Base-by-base conservation (phyloP, 169 alveolate species). In the Eimeria acervulina region DNA sequence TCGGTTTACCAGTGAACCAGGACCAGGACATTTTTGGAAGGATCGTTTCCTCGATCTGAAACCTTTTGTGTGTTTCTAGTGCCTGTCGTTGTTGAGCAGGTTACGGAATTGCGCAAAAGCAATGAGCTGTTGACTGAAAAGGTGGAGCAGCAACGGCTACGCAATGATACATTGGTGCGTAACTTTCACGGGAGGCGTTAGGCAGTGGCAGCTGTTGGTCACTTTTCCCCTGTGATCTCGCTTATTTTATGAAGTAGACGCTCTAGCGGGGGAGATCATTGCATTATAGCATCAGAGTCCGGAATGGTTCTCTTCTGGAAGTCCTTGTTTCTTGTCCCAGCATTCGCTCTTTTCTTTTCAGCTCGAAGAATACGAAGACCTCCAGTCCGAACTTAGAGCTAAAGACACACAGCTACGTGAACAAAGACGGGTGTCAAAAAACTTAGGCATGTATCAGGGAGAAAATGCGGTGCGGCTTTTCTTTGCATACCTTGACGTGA, bases 321-420 rank as follows among this genome's bases (percentile, higher is more conserved):
- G 74, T 63, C 8, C 38, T 63, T n/a, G 44, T 31, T 3, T 31
- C n/a, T 15, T 40, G 7, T 40, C 66, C 36, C 44, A 68, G 10
- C 19, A 44, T 76, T 38, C 28, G 19, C 47, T 1, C 47, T 13
- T 28, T 59, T 26, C 42, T 12, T 28, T 87, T 81, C 93, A 87
- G 93, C 59, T 87, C n/a, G 93, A 87, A 61, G 93, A 87, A 59
- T 55, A 40, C 51, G 93, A 87, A 61, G 93, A 87, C 76, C 63
- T 87, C n/a, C 93, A 59, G 61, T 4, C 36, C 51, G 83, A 87
- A 31, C 93, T 87, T 28, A 19, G 83, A 5, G 81, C 80, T 44
- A 55, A 87, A 61, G 93, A 38, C 63, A 17, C 33, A 19, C 93
- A 87, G 61, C 93, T 61, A 47, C 61, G 42, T 26, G 81, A 55